Conservation (phyloP, 495 filamentous ascomycete genomes). For the Podospora conica region DNA sequence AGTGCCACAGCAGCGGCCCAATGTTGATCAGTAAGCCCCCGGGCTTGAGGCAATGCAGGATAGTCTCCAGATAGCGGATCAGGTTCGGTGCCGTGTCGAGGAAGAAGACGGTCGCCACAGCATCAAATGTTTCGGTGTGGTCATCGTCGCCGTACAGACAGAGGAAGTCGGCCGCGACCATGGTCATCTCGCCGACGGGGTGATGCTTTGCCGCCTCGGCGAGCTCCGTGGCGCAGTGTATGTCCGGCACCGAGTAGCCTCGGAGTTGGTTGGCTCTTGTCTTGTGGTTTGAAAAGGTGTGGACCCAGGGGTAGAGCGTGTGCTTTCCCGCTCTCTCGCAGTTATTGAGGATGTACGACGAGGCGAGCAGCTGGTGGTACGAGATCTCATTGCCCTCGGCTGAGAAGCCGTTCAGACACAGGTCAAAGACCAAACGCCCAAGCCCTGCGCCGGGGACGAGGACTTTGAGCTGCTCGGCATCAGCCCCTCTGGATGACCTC, state of each 20-base stretch:
- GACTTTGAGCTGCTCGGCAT: conserved; percentile 49
- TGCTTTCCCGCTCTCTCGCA: conserved; percentile 42
- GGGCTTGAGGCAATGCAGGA: conserved; percentile 67
- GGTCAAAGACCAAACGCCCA: conserved; percentile 79
- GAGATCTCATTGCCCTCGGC: conserved; percentile 94
- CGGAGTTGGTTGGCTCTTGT: conserved; percentile 64
- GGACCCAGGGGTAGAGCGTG: conserved; percentile 73
- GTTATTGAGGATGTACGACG: conserved; percentile 75
- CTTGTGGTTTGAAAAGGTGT: conserved; percentile 73
- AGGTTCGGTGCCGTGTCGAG: conserved; percentile 94
- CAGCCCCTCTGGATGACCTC: conserved; percentile 33
- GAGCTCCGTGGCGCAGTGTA: conserved; percentile 60
- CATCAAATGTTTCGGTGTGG: conserved; percentile 62
- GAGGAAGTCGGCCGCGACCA: conserved; percentile 81
- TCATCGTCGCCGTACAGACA: conserved; percentile 59
- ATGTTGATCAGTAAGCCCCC: conserved; percentile 84
- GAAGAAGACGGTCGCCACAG: conserved; percentile 87
- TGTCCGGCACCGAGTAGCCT: conserved; percentile 65
- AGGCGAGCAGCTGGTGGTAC: conserved; percentile 84
- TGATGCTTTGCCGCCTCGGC: conserved; percentile 13
- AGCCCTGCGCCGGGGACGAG: conserved; percentile 88
- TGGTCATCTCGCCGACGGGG: conserved; percentile 62
- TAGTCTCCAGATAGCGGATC: conserved; percentile 78
- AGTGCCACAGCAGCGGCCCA: conserved; percentile 90
- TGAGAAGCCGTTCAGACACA: conserved; percentile 66